These are phyloP conservation scores for Cornus kousa DNA, from an alignment of 148 eudicot species.

Conservation along the genomic window DNA sequence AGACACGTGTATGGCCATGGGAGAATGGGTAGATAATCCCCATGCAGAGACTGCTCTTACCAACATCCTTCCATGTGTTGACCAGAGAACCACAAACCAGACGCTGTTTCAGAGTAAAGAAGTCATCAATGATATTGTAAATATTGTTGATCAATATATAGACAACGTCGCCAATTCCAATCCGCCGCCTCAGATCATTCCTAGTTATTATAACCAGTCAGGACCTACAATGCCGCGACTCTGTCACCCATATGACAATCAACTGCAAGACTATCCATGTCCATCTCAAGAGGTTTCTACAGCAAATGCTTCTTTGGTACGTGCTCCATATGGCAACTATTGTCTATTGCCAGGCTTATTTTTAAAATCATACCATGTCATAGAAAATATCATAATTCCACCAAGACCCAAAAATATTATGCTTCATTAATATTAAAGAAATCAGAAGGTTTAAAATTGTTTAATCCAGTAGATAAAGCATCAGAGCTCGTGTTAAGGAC, in stretches of 20 bases:
- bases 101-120: constrained; percentile 69
- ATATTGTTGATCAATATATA: constrained; percentile 61
- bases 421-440: background rate
- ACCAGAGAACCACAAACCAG: constrained; percentile 75
- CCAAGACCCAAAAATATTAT: background rate
- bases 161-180: constrained; percentile 66
- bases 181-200: constrained; percentile 42
- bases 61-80: constrained; percentile 93
- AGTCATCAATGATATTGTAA: constrained; percentile 55
- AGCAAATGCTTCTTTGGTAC: constrained; percentile 78
- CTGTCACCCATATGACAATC: constrained; percentile 73
- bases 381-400: background rate
- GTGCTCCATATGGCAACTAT: background rate
- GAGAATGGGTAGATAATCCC: constrained; percentile 93
- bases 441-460: background rate
- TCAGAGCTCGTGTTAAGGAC: background rate
- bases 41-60: constrained; percentile 93
- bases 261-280: constrained; percentile 72
- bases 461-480: background rate
- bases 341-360: background rate
- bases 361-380: background rate
- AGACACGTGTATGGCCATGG: constrained; percentile 94
- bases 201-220: constrained; percentile 76
- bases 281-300: constrained; percentile 54
- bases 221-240: constrained; percentile 80